These are phyloP conservation scores for Candida fluviatilis DNA, from an alignment of 805 yeast species.

Conservation along the genomic window DNA sequence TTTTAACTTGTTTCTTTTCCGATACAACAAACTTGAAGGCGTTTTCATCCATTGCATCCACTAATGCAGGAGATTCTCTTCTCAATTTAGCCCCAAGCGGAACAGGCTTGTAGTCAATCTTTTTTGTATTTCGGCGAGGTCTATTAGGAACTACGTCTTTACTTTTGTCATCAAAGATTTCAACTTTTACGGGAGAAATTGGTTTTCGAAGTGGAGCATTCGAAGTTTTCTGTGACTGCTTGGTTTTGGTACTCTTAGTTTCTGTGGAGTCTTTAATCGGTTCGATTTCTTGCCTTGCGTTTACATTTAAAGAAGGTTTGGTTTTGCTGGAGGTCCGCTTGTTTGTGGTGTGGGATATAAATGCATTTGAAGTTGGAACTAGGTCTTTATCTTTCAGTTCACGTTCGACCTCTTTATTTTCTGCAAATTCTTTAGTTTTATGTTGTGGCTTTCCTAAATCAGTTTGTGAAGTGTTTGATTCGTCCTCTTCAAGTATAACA, in stretches of 20 bases:
- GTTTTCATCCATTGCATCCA: slow-evolving; percentile 53
- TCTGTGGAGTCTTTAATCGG: too few species aligned
- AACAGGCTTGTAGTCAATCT: slow-evolving; percentile 64
- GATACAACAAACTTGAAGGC: slow-evolving; percentile 11
- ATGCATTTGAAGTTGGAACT: too few species aligned
- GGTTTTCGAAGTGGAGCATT: neutral
- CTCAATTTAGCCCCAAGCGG: slow-evolving; percentile 67
- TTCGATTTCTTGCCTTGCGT: too few species aligned
- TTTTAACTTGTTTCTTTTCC: slow-evolving; percentile 1
- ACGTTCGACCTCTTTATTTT: too few species aligned
- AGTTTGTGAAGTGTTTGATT: too few species aligned
- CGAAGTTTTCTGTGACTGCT: neutral
- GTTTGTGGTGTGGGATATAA: too few species aligned
- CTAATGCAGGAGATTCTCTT: slow-evolving; percentile 54
- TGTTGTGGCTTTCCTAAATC: too few species aligned
- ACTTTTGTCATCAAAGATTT: neutral
- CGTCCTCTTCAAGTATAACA: slow-evolving; percentile 1
- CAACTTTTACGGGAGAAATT: neutral
- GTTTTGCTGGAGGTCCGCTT: too few species aligned
- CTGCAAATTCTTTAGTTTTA: too few species aligned
- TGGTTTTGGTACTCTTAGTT: too few species aligned
- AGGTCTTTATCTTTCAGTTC: too few species aligned
- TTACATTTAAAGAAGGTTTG: too few species aligned
- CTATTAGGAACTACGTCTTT: slow-evolving; percentile 17
- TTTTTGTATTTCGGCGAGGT: slow-evolving; percentile 51